Base-by-base conservation (phyloP, 345 rosid genomes). In the Sonneratia alba region DNA sequence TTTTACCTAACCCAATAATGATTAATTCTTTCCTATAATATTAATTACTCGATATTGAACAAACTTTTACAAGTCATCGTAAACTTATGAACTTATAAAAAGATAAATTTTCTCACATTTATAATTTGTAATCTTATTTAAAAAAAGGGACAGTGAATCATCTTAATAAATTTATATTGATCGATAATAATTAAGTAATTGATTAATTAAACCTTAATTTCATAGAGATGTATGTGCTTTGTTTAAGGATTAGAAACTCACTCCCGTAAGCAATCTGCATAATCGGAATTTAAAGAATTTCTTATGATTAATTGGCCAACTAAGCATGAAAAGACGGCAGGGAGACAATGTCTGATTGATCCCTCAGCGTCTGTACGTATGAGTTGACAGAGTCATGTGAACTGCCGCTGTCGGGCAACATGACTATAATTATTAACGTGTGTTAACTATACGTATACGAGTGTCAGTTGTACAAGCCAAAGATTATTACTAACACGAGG, bases 351-450 rank as follows among this genome's bases (percentile, higher is more conserved):
- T n/a, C 4, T 9, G 6, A 1, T 27, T 24, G 66, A 22, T 24
- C 66, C 62, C 6, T 1, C 66, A 24, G 37, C 37, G 27, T 62
- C 9, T 57, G 27, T 22, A 57, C 63, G 34, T 22, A 57, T 34
- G 73, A 34, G 51, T 57, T 56, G 73, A 57, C 45, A 22, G 36
- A 32, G 73, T 51, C 51, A 70, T 70, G 73, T 57, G 53, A 70
- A 70, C 66, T 38, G 73, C 66, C 73, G 38, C 21, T 56, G 22
- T 45, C 18, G 36, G 15, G 32, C 51, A 37, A 56, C 16, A 21
- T 62, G 66, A 62, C 32, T 32, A 62, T n/a, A 24, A n/a, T 62
- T 27, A 24, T 61, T 32, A 32, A 61, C 8, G 22, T 62, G 22
- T 62, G 37, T 27, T 27, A 62, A 34, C 36, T 13, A 27, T 32